phyloP scores from a whole-genome alignment of 805 yeast genomes.

The Starmerella apicola region DNA sequence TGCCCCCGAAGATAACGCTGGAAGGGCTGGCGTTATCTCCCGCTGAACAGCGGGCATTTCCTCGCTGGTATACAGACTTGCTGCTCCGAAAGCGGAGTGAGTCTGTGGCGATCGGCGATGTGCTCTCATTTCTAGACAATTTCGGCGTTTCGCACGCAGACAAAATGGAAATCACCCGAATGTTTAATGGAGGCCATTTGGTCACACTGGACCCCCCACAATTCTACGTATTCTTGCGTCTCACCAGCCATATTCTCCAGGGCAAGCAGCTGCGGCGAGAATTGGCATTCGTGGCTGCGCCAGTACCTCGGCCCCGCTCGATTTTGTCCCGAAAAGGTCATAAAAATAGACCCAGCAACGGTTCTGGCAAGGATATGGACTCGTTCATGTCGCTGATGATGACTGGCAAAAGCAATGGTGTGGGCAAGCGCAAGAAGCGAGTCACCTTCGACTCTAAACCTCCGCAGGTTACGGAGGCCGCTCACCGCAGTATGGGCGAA shows the following conservation, averaged over 20 bases:
- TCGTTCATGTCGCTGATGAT: slow-evolving; percentile 77
- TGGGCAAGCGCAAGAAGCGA: slow-evolving; percentile 23
- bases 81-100: slow-evolving; percentile 53
- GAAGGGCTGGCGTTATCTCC: slow-evolving; percentile 46
- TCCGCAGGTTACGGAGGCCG: slow-evolving; percentile 32
- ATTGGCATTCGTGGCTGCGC: slow-evolving; percentile 35
- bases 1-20: slow-evolving; percentile 19
- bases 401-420: slow-evolving; percentile 5
- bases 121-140: slow-evolving; percentile 64
- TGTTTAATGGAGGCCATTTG: slow-evolving; percentile 26
- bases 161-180: slow-evolving; percentile 30
- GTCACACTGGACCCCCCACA: slow-evolving; percentile 71
- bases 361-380: slow-evolving; percentile 51
- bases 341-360: slow-evolving; percentile 25
- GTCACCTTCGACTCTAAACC: slow-evolving; percentile 29
- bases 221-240: slow-evolving; percentile 74
- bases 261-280: slow-evolving; percentile 37
- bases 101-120: slow-evolving; percentile 59
- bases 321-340: slow-evolving; percentile 39
- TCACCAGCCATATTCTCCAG: slow-evolving; percentile 57
- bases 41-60: slow-evolving; percentile 72
- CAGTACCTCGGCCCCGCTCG: slow-evolving; percentile 69
- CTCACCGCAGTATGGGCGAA: slow-evolving; percentile 30
- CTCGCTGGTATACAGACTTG: slow-evolving; percentile 87
- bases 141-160: slow-evolving; percentile 48